Base-by-base conservation (phyloP, 495 filamentous ascomycete species). In the Trichoderma reesei region DNA sequence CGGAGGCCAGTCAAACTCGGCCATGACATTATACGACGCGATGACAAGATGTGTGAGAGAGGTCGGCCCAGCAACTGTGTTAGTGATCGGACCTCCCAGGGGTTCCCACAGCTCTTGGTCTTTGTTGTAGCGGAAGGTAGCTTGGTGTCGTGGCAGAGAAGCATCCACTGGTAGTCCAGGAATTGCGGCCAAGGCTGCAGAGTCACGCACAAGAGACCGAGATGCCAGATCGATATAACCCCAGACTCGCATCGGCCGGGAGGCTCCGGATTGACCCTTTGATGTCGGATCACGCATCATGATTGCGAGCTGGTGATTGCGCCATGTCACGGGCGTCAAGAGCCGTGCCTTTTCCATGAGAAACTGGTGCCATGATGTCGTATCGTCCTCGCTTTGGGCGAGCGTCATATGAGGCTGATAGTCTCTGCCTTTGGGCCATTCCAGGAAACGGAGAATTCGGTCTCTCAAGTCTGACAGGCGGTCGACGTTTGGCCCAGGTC, bases 21-120 rank as follows among this genome's bases (percentile, higher is more conserved):
- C 77, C 38, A 85, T 73, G 31, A 86, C 71, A 64, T 87, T 87
- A 67, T 85, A 87, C 60, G 74, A 82, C 14, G 81, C 74, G 37
- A 86, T 64, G 0, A 66, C 66, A 18, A 85, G 63, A 13, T 69
- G 67, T 10, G 63, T 63, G 14, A 66, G 68, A 6, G 46, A 38
- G 7, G 34, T 10, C 3, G 36, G 37, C 16, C n/a, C 33, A 42
- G 14, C 8, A 5, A 11, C 34, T 41, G 37, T 26, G 36, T 33
- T 9, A 7, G 37, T 4, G 11, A 31, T 3, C 2, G 7, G 8
- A 42, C 31, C n/a, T 26, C 16, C 0, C 9, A 48, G 44, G 0
- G 38, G 38, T n/a, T 42, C 36, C 60, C 60, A 39, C 14, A 26
- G 13, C 36, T 3, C 11, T 3, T 31, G 41, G n/a, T 20, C 14